phyloP scores from a whole-genome alignment of 305 asterid genomes.

The Withania somnifera region DNA sequence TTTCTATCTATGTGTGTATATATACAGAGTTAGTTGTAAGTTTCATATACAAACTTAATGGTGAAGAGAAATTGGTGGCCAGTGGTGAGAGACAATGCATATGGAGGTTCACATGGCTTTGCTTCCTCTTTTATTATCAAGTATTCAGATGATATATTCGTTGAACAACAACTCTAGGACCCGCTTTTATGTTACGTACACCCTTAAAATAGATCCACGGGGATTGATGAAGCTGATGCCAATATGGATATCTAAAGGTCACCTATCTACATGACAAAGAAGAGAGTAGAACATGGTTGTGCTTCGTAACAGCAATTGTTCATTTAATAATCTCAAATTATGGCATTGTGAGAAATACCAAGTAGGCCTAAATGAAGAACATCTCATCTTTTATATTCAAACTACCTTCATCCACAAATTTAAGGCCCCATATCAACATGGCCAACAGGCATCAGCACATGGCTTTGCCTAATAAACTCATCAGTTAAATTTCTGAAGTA shows the following conservation, averaged over 20 bases:
- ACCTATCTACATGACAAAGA: background rate
- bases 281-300: background rate
- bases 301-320: background rate
- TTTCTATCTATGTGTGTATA: background rate
- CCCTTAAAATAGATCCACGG: background rate
- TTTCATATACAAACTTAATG: background rate
- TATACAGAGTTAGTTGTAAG: background rate
- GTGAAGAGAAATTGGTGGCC: background rate
- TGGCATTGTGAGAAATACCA: background rate
- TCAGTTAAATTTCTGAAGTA: too few relatives aligned
- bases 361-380: background rate
- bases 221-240: background rate
- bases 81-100: background rate
- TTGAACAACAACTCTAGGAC: background rate
- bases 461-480: background rate
- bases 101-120: background rate
- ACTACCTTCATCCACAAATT: background rate
- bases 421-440: background rate
- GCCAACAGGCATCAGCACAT: background rate
- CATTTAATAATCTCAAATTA: background rate
- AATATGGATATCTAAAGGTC: background rate
- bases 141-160: background rate
- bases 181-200: background rate
- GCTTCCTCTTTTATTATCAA: background rate
- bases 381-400: background rate